Percentiles rank a stretch among this genome's conserved stretches.
These are phyloP conservation scores for Hypoxylon sp. DNA, from an alignment of 2,329 filamentous ascomycete genomes.

Conservation along the genomic window DNA sequence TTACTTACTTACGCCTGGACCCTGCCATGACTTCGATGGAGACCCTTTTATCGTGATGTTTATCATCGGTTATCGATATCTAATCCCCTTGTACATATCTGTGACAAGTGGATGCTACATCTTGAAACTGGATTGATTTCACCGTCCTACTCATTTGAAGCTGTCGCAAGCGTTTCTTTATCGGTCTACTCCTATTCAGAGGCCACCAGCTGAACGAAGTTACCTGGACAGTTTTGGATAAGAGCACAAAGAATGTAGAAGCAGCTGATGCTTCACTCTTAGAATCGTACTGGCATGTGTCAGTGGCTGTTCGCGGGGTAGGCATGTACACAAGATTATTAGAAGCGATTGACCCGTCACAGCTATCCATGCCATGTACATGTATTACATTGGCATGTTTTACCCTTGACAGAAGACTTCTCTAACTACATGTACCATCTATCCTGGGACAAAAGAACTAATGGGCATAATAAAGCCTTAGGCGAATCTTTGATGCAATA, in stretches of 20 bases:
- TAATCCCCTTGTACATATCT: conserved; percentile 17
- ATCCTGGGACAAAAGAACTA: neutral
- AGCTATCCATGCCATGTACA: neutral
- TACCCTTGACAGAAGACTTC: neutral
- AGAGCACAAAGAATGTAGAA: neutral
- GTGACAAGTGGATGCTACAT: neutral
- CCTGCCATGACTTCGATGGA: conserved; percentile 20
- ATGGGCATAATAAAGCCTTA: neutral
- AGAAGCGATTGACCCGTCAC: neutral
- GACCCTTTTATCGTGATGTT: conserved; percentile 23
- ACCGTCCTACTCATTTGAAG: conserved; percentile 5
- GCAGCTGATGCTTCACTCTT: neutral
- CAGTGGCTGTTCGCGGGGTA: neutral
- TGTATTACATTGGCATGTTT: neutral
- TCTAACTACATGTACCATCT: neutral
- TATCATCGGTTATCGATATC: conserved; percentile 30
- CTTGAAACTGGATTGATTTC: conserved; percentile 7
- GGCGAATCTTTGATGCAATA: neutral
- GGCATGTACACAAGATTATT: neutral
- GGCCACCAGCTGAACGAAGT: neutral
- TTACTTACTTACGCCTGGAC: conserved; percentile 16
- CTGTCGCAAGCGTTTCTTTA: neutral
- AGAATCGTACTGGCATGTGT: neutral
- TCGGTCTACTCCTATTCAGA: neutral
- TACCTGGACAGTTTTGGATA: neutral